These are phyloP conservation scores for Sporothrix humicola DNA, from an alignment of 2,329 filamentous ascomycete genomes.

Conservation along the genomic window DNA sequence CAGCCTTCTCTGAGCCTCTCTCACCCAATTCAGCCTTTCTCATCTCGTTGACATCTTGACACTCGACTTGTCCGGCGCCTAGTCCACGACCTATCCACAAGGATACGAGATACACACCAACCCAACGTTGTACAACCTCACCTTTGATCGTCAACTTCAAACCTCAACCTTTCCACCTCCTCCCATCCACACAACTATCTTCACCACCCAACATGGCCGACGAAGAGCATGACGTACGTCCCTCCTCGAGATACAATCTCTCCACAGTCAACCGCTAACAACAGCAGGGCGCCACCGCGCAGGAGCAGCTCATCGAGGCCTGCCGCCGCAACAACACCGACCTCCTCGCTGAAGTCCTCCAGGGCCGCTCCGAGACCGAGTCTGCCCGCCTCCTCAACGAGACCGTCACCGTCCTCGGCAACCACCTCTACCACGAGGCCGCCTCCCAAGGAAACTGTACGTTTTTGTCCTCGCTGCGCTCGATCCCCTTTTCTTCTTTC, in stretches of 20 bases:
- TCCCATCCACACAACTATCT: not conserved
- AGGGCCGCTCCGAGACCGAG: conserved; percentile 64
- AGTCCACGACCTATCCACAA: not conserved
- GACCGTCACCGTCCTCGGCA: conserved; percentile 83
- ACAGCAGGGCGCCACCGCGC: conserved; percentile 76
- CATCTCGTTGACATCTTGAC: not conserved
- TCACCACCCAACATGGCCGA: conserved; percentile 33
- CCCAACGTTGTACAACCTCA: not conserved
- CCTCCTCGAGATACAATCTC: not conserved
- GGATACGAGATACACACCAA: not conserved
- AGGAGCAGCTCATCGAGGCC: conserved; percentile 88
- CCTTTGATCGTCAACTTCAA: not conserved
- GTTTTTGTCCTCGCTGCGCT: conserved; percentile 44
- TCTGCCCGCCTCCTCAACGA: conserved; percentile 82
- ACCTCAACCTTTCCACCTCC: not conserved
- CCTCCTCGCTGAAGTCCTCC: conserved; percentile 76
- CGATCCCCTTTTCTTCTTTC: not conserved
- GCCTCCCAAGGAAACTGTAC: conserved; percentile 83
- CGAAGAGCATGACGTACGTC: conserved; percentile 45
- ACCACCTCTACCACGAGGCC: conserved; percentile 87
- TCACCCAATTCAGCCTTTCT: conserved; percentile 13
- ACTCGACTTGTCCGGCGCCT: not conserved
- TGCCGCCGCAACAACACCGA: conserved; percentile 92
- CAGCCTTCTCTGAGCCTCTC: conserved; percentile 16
- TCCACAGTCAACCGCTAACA: conserved; percentile 21